Base-by-base conservation (phyloP, 2,329 filamentous ascomycete genomes). In the Alternaria sp. region DNA sequence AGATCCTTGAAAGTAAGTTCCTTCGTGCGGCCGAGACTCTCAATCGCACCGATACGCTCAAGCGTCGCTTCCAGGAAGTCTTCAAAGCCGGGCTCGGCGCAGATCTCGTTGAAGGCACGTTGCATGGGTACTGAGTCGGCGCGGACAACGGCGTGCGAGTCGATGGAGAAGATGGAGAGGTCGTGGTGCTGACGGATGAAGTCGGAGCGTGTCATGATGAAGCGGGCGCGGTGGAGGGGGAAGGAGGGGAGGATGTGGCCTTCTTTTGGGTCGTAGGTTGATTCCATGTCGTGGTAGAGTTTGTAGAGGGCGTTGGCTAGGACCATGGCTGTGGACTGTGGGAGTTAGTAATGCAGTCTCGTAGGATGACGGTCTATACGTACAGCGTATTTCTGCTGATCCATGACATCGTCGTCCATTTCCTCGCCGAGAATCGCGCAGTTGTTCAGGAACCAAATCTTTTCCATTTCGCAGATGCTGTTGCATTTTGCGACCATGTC, bases 81-180 rank as follows among this genome's bases (percentile, higher is more conserved):
- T 23, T 93, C 89, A 78, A 99, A 99, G 6, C 92, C 92, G 5
- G 88, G 86, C 70, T 90, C 81, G 4, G 83, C 79, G 76, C 93
- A 97, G 12, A 99, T 94, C 73, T 94, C 89, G 61, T 89, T 87
- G 81, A 99, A 97, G 0, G 96, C 96, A 52, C 89, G 89, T 80
- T 97, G 93, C 96, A 99, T 99, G 2, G 96, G 96, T 25, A 99
- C 95, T 2, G 91, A 95, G 79, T 96, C 95, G 1, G 96, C 96
- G 50, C 96, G 89, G 8, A 99, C 96, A 78, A 91, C 91, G 15
- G 94, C 93, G 44, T 87, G 86, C 61, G 90, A 93, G 64, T 96
- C 95, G 74, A 99, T 98, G 66, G 92, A 96, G 81, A 98, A 97
- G 62, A 99, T 88, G 77, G 98, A 98, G 64, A 96, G 88, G 68